Percentiles rank a stretch among this genome's conserved stretches.
Evolutionary conservation across 163 green algal species (phyloP).

Genomic region (Volvox carteri): DNA sequence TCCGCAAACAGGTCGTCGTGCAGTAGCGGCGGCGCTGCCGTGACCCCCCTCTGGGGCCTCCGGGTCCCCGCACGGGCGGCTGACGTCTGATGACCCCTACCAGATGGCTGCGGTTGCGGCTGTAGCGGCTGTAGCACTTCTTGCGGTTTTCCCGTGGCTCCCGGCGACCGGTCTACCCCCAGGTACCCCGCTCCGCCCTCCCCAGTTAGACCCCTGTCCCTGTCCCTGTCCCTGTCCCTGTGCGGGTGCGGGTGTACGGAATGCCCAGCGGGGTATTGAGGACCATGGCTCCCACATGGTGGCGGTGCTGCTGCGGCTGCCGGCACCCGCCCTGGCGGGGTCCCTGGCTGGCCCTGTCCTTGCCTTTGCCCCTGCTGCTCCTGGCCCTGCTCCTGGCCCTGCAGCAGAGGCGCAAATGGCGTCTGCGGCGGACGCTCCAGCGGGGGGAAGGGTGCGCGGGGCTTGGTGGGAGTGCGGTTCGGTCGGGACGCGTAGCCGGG

Average conservation of each 20-base stretch:
- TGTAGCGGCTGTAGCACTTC: not conserved
- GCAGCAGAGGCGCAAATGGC: not conserved
- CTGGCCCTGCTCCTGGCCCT: not conserved
- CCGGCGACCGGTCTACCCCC: not conserved
- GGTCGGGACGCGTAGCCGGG: constrained; percentile 62
- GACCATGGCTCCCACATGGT: not conserved
- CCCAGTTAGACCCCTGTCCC: too few species aligned
- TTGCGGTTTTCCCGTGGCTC: not conserved
- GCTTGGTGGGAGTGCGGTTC: constrained; percentile 61
- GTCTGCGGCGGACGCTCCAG: not conserved
- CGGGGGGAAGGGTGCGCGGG: not conserved
- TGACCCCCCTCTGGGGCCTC: too few species aligned
- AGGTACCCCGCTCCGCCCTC: not conserved
- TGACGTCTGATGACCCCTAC: too few species aligned
- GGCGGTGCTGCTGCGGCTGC: not conserved
- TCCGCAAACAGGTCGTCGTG: constrained; percentile 5
- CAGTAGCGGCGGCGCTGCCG: not conserved
- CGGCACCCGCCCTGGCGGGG: not conserved
- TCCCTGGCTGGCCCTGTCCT: not conserved
- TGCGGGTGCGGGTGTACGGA: too few species aligned
- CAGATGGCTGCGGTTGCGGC: constrained; percentile 1
- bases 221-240: too few species aligned
- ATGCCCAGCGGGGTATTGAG: too few species aligned
- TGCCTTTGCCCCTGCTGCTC: too few species aligned
- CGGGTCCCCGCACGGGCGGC: too few species aligned